Base-by-base conservation (phyloP, 139 green algal genomes). In the Coelastrella sp. region DNA sequence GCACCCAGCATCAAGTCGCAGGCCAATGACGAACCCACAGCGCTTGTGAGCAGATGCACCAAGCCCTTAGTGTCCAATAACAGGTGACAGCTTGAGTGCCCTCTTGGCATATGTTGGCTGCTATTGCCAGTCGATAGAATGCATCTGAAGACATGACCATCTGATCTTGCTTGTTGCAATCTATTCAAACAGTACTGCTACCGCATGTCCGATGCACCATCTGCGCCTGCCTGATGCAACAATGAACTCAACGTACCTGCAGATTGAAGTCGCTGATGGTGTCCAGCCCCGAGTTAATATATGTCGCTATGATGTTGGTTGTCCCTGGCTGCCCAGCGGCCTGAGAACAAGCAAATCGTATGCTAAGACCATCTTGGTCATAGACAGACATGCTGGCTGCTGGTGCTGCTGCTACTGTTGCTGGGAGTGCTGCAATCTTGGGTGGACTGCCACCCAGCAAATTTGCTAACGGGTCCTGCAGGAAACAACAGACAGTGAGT, bases 241-340 rank as follows among this genome's bases (percentile, higher is more conserved):
- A n/a, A n/a, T n/a, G n/a, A n/a, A n/a, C 21, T 32, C 53, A 9
- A 32, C 62, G 30, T 34, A 94, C 95, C 93, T 99, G 96, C 81
- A 99, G 85, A 5, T 90, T 91, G 85, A 98, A 98, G 59, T 93
- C 92, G 0, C 85, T 92, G 51, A 99, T 57, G 5, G 92, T 64
- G 7, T 79, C 59, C 15, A 59, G 43, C 17, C 82, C 89, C 21
- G 75, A 76, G 89, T 97, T 98, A 80, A 59, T 89, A 87, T 92
- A 96, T 2, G 85, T 94, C 11, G 93, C 94, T 3, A 67, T 66
- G 60, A 98, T 95, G 64, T 92, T 71, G 27, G 93, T 96, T 21
- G 83, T 32, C 9, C 60, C 84, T 0, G 90, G 83, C 34, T 77
- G 35, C n/a, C 59, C 71, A 7, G 80, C 80, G 19, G 80, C 27